Conservation (phyloP, 2,329 filamentous ascomycete species). For the Neoscytalidium dimidiatum region DNA sequence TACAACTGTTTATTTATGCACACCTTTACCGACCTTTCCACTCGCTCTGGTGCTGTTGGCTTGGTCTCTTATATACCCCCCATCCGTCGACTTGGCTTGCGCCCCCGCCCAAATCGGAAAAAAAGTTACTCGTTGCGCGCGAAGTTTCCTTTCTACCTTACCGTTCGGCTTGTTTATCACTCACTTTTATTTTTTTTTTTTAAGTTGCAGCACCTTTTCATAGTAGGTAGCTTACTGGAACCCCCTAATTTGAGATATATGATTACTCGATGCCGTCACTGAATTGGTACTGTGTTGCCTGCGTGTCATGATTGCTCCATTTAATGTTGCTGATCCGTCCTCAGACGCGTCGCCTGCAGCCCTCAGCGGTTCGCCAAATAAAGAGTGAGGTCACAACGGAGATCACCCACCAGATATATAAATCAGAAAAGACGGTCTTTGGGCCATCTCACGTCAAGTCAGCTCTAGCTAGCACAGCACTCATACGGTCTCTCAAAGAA, state of each 20-base stretch:
- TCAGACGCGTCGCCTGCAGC: too few relatives aligned
- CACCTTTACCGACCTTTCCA: not conserved
- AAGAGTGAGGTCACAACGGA: too few relatives aligned
- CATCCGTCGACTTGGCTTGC: not conserved
- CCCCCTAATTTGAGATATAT: slow-evolving; percentile 13
- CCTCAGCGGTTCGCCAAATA: too few relatives aligned
- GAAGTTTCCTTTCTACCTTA: not conserved
- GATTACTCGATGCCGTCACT: not conserved
- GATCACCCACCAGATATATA: too few relatives aligned
- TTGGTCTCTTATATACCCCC: not conserved
- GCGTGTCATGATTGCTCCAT: not conserved
- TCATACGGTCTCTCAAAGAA: too few relatives aligned
- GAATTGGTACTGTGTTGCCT: not conserved
- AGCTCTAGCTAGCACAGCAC: too few relatives aligned
- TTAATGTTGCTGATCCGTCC: not conserved
- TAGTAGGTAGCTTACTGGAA: not conserved
- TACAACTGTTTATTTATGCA: not conserved
- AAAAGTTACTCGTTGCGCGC: not conserved
- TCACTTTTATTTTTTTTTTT: not conserved
- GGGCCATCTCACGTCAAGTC: too few relatives aligned
- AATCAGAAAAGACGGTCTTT: too few relatives aligned
- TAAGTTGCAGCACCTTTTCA: not conserved
- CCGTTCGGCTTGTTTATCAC: slow-evolving; percentile 5
- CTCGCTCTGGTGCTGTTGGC: not conserved
- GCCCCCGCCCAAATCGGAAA: not conserved